A percentile compares a stretch with the other conserved stretches of the same genome.
These are phyloP conservation scores for Trametes cingulata DNA, from an alignment of 768 basidiomycete species.

Conservation along the genomic window DNA sequence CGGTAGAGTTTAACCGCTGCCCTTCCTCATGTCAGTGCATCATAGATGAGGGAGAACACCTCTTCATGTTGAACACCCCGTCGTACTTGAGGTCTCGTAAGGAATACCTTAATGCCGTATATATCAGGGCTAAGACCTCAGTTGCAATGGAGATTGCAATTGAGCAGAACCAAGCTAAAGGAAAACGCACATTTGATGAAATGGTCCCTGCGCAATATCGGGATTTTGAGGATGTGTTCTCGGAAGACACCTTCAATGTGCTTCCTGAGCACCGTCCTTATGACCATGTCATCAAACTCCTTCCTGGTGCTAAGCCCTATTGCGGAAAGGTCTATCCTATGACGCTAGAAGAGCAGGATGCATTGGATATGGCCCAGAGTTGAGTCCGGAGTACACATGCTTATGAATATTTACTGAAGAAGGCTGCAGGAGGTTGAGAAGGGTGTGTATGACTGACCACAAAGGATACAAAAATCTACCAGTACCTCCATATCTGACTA, in stretches of 20 bases:
- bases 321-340: conserved; percentile 25
- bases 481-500: too few species aligned
- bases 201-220: conserved; percentile 12
- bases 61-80: conserved; percentile 5
- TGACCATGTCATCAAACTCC: conserved; percentile 23
- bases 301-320: conserved; percentile 9
- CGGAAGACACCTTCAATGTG: not conserved
- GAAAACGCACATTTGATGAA: conserved; percentile 9
- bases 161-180: not conserved
- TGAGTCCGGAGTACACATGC: too few species aligned
- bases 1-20: conserved; percentile 10
- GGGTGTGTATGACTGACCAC: too few species aligned
- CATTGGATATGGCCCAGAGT: too few species aligned
- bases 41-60: not conserved
- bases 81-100: not conserved
- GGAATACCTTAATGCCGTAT: not conserved
- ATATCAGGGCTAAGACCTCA: not conserved
- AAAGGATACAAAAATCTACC: too few species aligned
- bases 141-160: conserved; percentile 16
- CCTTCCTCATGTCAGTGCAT: not conserved
- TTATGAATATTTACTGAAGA: too few species aligned
- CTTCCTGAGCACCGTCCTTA: conserved; percentile 19
- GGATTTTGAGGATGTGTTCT: conserved; percentile 9
- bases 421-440: too few species aligned
- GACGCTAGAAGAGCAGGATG: conserved; percentile 11